Conservation (phyloP, 139 green algal genomes). For the Volvox reticuliferus region DNA sequence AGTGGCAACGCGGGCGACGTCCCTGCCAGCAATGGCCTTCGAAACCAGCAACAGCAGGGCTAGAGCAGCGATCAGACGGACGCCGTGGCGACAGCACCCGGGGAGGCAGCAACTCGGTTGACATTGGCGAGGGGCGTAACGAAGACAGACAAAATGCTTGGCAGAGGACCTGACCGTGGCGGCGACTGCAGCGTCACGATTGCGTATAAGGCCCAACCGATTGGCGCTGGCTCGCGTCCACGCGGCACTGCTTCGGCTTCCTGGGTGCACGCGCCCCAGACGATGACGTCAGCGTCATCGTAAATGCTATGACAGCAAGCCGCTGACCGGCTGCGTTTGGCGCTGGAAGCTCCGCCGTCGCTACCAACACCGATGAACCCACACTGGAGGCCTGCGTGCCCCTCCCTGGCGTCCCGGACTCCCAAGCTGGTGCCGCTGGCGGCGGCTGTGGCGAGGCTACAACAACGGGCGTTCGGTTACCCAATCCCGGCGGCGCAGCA, state of each 20-base stretch:
- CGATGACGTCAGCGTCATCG: neutral
- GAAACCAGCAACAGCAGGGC: neutral
- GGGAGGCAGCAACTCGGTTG: too few relatives aligned
- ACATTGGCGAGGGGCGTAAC: too few relatives aligned
- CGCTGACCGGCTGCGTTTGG: too few relatives aligned
- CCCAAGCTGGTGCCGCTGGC: conserved; percentile 16
- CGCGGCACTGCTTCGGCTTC: neutral
- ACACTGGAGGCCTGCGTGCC: too few relatives aligned
- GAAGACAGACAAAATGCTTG: too few relatives aligned
- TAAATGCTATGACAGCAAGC: neutral
- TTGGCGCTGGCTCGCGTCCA: neutral
- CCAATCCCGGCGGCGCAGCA: neutral
- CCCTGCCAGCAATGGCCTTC: neutral
- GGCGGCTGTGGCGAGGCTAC: conserved; percentile 21
- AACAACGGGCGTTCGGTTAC: neutral
- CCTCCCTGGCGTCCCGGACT: neutral
- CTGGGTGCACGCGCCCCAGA: neutral
- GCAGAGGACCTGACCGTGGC: neutral
- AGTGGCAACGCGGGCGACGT: too few relatives aligned
- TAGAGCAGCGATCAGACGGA: neutral
- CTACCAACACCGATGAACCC: too few relatives aligned
- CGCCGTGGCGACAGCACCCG: neutral
- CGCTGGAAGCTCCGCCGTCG: too few relatives aligned
- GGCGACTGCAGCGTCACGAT: neutral
- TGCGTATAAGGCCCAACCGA: neutral